Conservation (phyloP, 2,329 filamentous ascomycete species). For the Penicillium sp. region DNA sequence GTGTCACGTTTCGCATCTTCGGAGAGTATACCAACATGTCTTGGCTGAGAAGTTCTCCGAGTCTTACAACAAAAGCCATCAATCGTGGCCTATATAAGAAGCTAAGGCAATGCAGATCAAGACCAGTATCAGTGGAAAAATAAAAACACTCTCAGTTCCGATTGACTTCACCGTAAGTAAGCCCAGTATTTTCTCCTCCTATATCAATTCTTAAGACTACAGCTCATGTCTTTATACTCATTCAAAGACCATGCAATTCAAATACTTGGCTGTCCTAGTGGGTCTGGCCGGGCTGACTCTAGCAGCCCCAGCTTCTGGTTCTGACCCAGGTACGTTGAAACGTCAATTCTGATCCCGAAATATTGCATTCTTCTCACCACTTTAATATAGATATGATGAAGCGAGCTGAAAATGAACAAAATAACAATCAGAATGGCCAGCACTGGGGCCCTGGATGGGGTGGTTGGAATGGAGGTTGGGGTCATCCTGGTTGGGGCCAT, state of each 20-base stretch:
- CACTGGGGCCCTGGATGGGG: conserved; percentile 1
- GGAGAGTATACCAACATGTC: too few species aligned
- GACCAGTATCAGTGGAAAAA: too few species aligned
- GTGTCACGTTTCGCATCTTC: too few species aligned
- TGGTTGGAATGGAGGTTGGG: neutral
- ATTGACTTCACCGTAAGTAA: too few species aligned
- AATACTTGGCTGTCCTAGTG: neutral
- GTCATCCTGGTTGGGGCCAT: neutral
- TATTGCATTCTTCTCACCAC: neutral
- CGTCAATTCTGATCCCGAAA: neutral
- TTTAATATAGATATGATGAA: neutral
- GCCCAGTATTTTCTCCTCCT: too few species aligned
- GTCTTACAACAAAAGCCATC: too few species aligned
- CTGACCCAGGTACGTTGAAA: neutral
- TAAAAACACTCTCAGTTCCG: too few species aligned
- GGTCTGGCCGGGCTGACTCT: neutral
- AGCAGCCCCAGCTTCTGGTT: neutral
- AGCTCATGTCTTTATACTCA: neutral
- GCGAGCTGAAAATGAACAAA: neutral
- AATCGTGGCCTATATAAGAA: too few species aligned
- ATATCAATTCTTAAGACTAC: too few species aligned
- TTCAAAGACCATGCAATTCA: neutral
- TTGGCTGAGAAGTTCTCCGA: too few species aligned
- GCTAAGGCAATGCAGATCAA: too few species aligned
- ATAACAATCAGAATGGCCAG: neutral